Evolutionary conservation across 2,329 filamentous ascomycete species (phyloP).

Genomic region (Calonectria pseudoreteaudii): DNA sequence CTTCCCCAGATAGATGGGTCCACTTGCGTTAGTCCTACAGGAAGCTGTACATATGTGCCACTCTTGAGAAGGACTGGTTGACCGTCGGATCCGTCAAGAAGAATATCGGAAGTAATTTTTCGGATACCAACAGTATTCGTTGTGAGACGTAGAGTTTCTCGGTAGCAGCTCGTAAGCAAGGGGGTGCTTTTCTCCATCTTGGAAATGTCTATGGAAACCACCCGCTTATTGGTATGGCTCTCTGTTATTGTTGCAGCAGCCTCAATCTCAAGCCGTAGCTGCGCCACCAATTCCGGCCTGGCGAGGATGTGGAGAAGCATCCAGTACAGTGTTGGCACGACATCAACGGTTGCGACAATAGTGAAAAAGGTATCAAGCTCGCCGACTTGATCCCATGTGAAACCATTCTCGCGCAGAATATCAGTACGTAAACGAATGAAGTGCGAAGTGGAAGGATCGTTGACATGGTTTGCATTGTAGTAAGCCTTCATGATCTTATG

Average conservation of each 20-base stretch:
- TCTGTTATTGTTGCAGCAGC: not conserved
- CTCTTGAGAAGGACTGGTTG: conserved; percentile 45
- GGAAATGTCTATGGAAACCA: conserved; percentile 49
- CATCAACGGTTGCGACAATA: conserved; percentile 47
- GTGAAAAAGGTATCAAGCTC: conserved; percentile 47
- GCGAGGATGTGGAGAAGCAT: conserved; percentile 45
- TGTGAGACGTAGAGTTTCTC: conserved; percentile 57
- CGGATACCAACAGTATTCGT: conserved; percentile 54
- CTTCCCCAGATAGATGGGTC: conserved; percentile 38
- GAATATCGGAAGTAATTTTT: conserved; percentile 54
- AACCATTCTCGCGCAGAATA: conserved; percentile 42
- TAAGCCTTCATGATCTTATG: conserved; percentile 45
- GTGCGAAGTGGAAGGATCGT: conserved; percentile 41
- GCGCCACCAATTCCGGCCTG: conserved; percentile 39
- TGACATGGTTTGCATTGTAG: conserved; percentile 42
- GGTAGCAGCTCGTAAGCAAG: conserved; percentile 57
- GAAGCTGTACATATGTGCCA: conserved; percentile 44
- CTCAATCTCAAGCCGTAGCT: conserved; percentile 34
- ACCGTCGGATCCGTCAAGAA: conserved; percentile 43
- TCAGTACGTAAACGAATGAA: conserved; percentile 45
- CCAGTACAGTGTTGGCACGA: conserved; percentile 54
- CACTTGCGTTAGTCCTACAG: conserved; percentile 39
- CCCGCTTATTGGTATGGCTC: not conserved
- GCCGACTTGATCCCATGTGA: conserved; percentile 43
- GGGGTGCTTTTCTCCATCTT: conserved; percentile 53